These are phyloP conservation scores for Dioscorea dumetorum DNA, from an alignment of 106 monocot species.

Conservation along the genomic window DNA sequence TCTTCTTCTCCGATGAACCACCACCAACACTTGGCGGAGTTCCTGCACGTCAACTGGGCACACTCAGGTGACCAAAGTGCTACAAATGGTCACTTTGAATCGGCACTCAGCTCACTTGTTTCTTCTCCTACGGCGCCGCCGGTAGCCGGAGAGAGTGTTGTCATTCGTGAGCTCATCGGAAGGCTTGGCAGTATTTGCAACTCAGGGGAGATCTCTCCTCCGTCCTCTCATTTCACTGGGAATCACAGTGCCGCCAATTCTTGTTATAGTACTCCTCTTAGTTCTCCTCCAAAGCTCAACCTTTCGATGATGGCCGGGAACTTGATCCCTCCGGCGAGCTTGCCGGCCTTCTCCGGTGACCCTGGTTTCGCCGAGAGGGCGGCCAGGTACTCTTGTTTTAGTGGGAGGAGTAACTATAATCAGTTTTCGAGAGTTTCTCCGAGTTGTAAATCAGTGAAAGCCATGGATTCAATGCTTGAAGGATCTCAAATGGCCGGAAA, in stretches of 20 bases:
- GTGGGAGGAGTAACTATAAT: conserved; percentile 6
- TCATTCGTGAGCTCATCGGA: conserved; percentile 78
- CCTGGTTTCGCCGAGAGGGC: conserved; percentile 48
- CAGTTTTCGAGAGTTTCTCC: conserved; percentile 38
- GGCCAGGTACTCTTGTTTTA: conserved; percentile 55
- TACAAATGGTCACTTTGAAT: conserved; percentile 37
- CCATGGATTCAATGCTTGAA: too few relatives aligned
- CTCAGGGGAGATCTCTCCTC: conserved; percentile 35
- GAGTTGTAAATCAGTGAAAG: conserved; percentile 46
- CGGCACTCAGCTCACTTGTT: conserved; percentile 57
- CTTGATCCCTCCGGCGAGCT: not conserved
- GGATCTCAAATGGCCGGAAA: not conserved
- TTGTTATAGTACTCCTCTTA: conserved; percentile 65
- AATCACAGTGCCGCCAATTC: conserved; percentile 13
- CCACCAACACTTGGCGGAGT: conserved; percentile 22
- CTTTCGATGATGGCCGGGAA: conserved; percentile 14
- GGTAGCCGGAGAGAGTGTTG: conserved; percentile 28
- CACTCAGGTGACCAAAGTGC: conserved; percentile 12
- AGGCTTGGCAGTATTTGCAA: conserved; percentile 82
- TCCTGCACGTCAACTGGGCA: conserved; percentile 53
- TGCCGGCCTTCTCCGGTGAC: conserved; percentile 24
- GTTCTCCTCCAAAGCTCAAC: conserved; percentile 61
- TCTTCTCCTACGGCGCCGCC: conserved; percentile 36
- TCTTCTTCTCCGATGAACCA: conserved; percentile 22
- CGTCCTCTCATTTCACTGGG: conserved; percentile 14